Percentiles rank a stretch among this genome's conserved stretches.
Conservation (phyloP, 2,329 filamentous ascomycete species). For the Sclerotinia borealis region DNA sequence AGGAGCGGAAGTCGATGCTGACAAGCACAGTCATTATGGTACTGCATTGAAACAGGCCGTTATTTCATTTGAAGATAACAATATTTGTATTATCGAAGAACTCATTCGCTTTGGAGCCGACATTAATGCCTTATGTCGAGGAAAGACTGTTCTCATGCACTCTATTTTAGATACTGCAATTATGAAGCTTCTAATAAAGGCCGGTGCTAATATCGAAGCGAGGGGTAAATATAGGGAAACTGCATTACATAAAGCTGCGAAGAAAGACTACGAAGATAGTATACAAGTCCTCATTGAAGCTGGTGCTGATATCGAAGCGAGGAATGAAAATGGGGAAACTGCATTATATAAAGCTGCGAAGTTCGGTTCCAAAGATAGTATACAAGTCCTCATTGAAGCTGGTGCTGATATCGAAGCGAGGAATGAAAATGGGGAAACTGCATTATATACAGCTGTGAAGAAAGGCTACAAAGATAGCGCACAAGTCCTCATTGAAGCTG, state of each 20-base stretch:
- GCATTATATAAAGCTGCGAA: background rate
- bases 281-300: too few relatives aligned
- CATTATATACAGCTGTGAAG: too few relatives aligned
- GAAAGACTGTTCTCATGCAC: background rate
- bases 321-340: background rate
- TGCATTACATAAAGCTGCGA: too few relatives aligned
- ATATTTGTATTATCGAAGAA: background rate
- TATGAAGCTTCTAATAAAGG: background rate
- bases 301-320: background rate
- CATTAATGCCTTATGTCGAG: background rate
- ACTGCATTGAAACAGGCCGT: background rate
- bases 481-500: too few relatives aligned
- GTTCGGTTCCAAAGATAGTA: background rate
- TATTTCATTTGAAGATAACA: background rate
- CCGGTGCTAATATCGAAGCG: too few relatives aligned
- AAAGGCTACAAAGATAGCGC: too few relatives aligned
- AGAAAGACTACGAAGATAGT: too few relatives aligned
- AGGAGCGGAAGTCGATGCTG: constrained; percentile 1
- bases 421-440: too few relatives aligned
- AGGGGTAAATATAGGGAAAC: too few relatives aligned
- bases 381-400: background rate
- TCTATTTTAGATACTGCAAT: background rate
- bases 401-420: background rate
- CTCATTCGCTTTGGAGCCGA: background rate
- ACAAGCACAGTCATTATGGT: background rate